Conservation (phyloP, 2,329 filamentous ascomycete genomes). For the Claviceps digitariae region DNA sequence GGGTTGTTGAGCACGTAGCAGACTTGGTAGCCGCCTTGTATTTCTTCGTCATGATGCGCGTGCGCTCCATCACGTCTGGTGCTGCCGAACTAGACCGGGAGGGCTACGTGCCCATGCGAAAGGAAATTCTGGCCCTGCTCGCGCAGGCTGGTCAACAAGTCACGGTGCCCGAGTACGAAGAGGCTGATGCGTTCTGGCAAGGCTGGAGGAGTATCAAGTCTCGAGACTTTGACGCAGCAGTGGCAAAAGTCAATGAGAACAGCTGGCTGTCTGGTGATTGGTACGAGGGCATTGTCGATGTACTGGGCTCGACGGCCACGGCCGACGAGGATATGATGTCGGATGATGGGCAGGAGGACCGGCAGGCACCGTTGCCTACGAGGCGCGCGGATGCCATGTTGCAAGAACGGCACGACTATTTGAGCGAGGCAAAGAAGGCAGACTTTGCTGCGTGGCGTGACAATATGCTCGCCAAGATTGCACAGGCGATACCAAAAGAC, state of each 20-base stretch:
- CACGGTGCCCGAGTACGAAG: constrained; percentile 22
- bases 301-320: constrained; percentile 24
- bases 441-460: constrained; percentile 55
- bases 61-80: constrained; percentile 27
- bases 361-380: constrained; percentile 23
- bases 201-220: constrained; percentile 36
- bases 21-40: constrained; percentile 47
- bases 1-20: constrained; percentile 34
- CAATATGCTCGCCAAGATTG: constrained; percentile 41
- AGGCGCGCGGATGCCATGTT: constrained; percentile 56
- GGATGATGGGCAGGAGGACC: constrained; percentile 18
- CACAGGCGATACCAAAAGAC: constrained; percentile 23
- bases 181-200: constrained; percentile 34
- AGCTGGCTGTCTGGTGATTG: constrained; percentile 50
- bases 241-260: constrained; percentile 41
- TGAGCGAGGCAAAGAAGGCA: constrained; percentile 47
- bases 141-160: constrained; percentile 28
- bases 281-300: constrained; percentile 46
- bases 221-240: constrained; percentile 47
- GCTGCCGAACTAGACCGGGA: constrained; percentile 26
- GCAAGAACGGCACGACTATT: constrained; percentile 58
- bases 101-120: constrained; percentile 31
- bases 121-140: constrained; percentile 31
- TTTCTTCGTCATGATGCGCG: constrained; percentile 42
- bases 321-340: constrained; percentile 20